Evolutionary conservation across 2,329 filamentous ascomycete genomes (phyloP), one percentile per base, ranked within the genome.

Genomic region (Diaporthe sp.): DNA sequence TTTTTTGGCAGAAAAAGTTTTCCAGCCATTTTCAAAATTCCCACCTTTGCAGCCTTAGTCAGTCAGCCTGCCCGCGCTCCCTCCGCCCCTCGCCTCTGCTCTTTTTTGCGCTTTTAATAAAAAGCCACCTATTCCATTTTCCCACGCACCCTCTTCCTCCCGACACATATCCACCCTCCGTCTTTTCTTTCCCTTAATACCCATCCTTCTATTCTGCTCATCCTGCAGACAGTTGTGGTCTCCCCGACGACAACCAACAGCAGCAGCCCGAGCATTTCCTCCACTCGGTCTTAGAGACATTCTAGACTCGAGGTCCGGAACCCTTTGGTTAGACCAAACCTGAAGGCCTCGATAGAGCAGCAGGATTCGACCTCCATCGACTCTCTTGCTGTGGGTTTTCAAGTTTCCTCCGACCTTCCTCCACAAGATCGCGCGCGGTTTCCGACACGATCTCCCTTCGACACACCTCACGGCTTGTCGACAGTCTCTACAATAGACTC

Each of bases 341-440:
- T n/a, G 59, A 56, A 61, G 27, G 17, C 69, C 55, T 71, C 42
- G 63, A 68, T 83, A 84, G 81, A 83, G 79, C 83, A 86, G 84
- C 59, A 73, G 53, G 39, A 70, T 39, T 72, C 84, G 84, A 86
- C 80, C 83, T 85, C 83, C 84, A 83, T 85, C 84, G 84, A 81
- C 79, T 83, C 80, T 78, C 76, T 74, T 61, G 51, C 68, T 82
- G 80, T 78, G 77, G 77, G 77, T 77, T 80, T 76, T 73, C 72
- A 68, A 22, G 56, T 39, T 27, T 39, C 32, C 56, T 50, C 58
- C 70, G 56, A 71, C 59, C 50, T 61, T 72, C 70, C 76, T 74
- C 74, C 65, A 74, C 72, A 47, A 75, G 75, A 77, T 70, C 63
- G 75, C 66, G 71, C 42, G 32, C 56, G 30, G 50, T 58, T 68